Base-by-base conservation (phyloP, 805 yeast genomes). In the Debaryomyces maramus region DNA sequence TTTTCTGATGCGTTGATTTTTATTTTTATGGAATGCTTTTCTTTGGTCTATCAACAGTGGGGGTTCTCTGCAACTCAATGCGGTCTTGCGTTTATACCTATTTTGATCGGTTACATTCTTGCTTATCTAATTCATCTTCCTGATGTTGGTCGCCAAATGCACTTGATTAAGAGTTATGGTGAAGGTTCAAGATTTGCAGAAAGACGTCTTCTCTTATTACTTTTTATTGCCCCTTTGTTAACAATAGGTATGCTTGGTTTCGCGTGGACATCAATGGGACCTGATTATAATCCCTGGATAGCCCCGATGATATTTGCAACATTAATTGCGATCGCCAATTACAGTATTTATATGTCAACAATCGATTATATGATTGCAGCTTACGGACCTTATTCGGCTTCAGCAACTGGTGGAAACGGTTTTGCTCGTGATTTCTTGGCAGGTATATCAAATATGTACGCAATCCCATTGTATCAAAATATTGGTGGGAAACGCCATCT, bases 321-420 rank as follows among this genome's bases (percentile, higher is more conserved):
- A 11, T 41, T 61, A 31, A 64, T 67, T 39, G 73, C 65, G 17
- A 56, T 65, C 29, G 73, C 73, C 6, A 67, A 67, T 45, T 67
- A 46, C 51, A 53, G 67, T 34, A 67, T 67, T 40, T 67, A 67
- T 51, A 66, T 66, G 72, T 58, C 71, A n/a, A 67, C 73, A 14
- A 66, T 67, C 32, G 71, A 67, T 52, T 67, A 66, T 41, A 67
- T 67, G 72, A 58, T 66, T 13, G 65, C 67, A 3, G 66, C 70
- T 5, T 67, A 67, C 42, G 72, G 71, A 6, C 68, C 65, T 2
- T 67, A 64, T 49, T 63, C 72, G 19, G 70, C 73, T 0, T 65
- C 71, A n/a, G 73, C 73, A 7, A 65, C 72, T 5, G 72, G 72
- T 6, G 72, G 72, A 21, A 67, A 67, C 40, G 73, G 70, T 3